Base-by-base conservation (phyloP, 495 filamentous ascomycete genomes). In the Talaromyces liani region DNA sequence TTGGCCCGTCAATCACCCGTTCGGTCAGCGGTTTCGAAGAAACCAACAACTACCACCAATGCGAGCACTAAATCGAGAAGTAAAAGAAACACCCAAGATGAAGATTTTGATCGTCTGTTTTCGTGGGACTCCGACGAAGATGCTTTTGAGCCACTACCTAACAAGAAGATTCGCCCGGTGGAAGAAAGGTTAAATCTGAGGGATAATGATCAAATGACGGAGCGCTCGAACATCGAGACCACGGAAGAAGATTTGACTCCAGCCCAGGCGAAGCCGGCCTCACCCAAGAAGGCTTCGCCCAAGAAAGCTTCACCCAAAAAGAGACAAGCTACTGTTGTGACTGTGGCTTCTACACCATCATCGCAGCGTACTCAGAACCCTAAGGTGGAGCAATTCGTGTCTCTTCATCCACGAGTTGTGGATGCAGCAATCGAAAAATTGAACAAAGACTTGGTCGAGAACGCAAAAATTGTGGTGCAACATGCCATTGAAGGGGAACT, bases 401-500 rank as follows among this genome's bases (percentile, higher is more conserved):
- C 64, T 12, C 66, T 77, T 16, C 55, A 72, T 9, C 57, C 41
- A 5, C 61, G 64, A 0, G 64, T 65, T 6, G 64, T 79, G 4
- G 66, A 70, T 2, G 54, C 61, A 20, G 58, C 65, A 20, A 69
- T 75, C 27, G 33, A 65, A 16, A 62, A 66, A 20, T 60, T 77
- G 16, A 70, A 70, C 54, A 51, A 68, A 18, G 75, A 68, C 1
- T 61, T 75, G 10, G 67, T 71, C 57, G 73, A 67, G 29, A 79
- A 80, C 49, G 72, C 78, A 0, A 72, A 73, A 47, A 65, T 76
- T 56, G 71, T 79, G 10, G 78, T 77, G 54, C 64, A 77, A 56
- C 68, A 73, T 54, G 73, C 72, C 36, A 78, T 80, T 75, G 71
- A 72, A 63, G 76, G 77, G n/a, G 36, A 64, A 22, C 69, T 69